These are phyloP conservation scores for Artemisia tridentata DNA, from an alignment of 129 eudicot genomes.

Conservation along the genomic window DNA sequence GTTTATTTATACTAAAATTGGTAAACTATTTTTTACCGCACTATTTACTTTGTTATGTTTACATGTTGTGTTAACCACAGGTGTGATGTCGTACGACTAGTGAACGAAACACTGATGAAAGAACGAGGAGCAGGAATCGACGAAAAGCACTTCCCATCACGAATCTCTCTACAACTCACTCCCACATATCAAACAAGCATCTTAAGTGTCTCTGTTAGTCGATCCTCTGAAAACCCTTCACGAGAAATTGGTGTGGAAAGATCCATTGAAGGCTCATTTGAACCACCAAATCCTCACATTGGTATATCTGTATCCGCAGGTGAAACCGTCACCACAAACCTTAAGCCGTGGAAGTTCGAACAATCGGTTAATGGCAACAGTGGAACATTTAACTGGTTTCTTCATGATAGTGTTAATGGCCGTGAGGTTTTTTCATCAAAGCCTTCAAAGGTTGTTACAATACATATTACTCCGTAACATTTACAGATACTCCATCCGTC, in stretches of 20 bases:
- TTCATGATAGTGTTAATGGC: conserved; percentile 60
- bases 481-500: too few relatives aligned
- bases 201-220: conserved; percentile 69
- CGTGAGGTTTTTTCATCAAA: conserved; percentile 72
- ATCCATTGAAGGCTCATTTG: conserved; percentile 62
- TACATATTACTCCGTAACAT: too few relatives aligned
- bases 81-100: conserved; percentile 67
- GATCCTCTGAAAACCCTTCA: conserved; percentile 71
- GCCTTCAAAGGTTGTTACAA: conserved; percentile 41
- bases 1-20: too few relatives aligned
- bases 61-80: conserved; percentile 34
- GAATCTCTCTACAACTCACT: conserved; percentile 64
- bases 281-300: conserved; percentile 51
- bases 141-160: too few relatives aligned
- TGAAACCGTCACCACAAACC: too few relatives aligned
- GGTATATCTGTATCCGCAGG: conserved; percentile 61
- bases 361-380: too few relatives aligned
- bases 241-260: conserved; percentile 67
- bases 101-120: conserved; percentile 46
- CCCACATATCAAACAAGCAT: conserved; percentile 57
- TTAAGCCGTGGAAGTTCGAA: too few relatives aligned
- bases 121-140: conserved; percentile 81
- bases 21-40: too few relatives aligned
- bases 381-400: too few relatives aligned
- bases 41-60: background rate